Evolutionary conservation across 768 basidiomycete species (phyloP).

Genomic region (Hericium coralloides): DNA sequence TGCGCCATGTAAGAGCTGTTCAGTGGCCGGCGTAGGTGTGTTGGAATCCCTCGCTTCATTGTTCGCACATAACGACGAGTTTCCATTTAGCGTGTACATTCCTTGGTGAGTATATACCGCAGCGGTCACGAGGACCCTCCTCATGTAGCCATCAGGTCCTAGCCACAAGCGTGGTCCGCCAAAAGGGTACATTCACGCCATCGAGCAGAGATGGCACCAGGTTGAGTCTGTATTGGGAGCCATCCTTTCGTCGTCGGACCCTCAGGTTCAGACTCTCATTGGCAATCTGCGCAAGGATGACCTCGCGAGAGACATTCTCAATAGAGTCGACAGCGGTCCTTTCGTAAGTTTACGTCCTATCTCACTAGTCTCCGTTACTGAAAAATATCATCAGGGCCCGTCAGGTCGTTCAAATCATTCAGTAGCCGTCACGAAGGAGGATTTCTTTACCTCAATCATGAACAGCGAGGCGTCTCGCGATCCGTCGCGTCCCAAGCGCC

Average conservation of each 20-base stretch:
- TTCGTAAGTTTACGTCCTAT: constrained; percentile 41
- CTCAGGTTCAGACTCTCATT: constrained; percentile 52
- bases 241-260: constrained; percentile 63
- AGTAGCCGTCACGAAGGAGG: constrained; percentile 60
- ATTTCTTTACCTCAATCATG: constrained; percentile 69
- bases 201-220: constrained; percentile 87
- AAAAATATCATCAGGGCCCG: constrained; percentile 41
- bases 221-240: constrained; percentile 86
- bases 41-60: constrained; percentile 6
- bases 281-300: constrained; percentile 61
- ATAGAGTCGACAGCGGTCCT: constrained; percentile 69
- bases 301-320: constrained; percentile 68
- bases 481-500: constrained; percentile 53
- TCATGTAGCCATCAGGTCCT: constrained; percentile 37
- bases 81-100: constrained; percentile 51
- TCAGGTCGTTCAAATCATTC: constrained; percentile 56
- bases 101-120: constrained; percentile 32
- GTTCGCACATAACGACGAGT: constrained; percentile 12
- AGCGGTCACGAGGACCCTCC: background rate
- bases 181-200: constrained; percentile 89
- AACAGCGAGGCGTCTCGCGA: constrained; percentile 46
- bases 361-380: constrained; percentile 3
- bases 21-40: constrained; percentile 44
- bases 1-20: constrained; percentile 55
- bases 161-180: constrained; percentile 80